These are phyloP conservation scores for Debaryomyces singareniensis DNA, from an alignment of 1,139 yeast genomes.

Conservation along the genomic window DNA sequence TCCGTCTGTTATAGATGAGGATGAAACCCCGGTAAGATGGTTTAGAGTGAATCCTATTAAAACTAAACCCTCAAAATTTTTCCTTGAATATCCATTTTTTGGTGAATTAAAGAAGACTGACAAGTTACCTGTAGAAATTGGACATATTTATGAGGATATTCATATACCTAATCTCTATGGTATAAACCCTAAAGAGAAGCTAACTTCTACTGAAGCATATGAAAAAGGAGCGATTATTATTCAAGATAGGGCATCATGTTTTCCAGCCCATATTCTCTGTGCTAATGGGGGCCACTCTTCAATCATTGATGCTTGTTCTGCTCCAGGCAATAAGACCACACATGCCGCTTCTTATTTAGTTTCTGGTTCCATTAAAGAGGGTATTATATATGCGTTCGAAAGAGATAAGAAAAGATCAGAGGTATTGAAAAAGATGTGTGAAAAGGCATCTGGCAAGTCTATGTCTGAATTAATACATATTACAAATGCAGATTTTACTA, in stretches of 20 bases:
- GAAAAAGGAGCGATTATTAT: conserved; percentile 73
- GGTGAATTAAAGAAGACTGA: conserved; percentile 29
- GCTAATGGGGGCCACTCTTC: conserved; percentile 47
- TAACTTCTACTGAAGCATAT: conserved; percentile 63
- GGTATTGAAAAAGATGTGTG: conserved; percentile 72
- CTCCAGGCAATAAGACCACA: conserved; percentile 97
- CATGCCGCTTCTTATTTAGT: conserved; percentile 67
- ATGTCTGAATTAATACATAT: conserved; percentile 47
- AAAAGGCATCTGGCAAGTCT: conserved; percentile 61
- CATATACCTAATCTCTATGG: conserved; percentile 76
- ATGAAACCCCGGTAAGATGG: conserved; percentile 84
- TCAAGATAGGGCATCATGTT: conserved; percentile 95
- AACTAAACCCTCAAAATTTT: conserved; percentile 33
- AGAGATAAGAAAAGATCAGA: conserved; percentile 69
- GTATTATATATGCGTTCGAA: conserved; percentile 75
- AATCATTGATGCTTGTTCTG: conserved; percentile 92
- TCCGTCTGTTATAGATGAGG: conserved; percentile 25
- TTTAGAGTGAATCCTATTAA: conserved; percentile 64
- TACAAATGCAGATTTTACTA: conserved; percentile 82
- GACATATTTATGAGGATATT: conserved; percentile 62
- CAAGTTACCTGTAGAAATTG: conserved; percentile 20
- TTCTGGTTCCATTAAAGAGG: conserved; percentile 10
- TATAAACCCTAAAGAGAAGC: conserved; percentile 64
- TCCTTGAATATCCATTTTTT: conserved; percentile 33
- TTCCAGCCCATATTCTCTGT: conserved; percentile 77